Evolutionary conservation across 257 asterid genomes (phyloP).

Genomic region (Datura wrightii): DNA sequence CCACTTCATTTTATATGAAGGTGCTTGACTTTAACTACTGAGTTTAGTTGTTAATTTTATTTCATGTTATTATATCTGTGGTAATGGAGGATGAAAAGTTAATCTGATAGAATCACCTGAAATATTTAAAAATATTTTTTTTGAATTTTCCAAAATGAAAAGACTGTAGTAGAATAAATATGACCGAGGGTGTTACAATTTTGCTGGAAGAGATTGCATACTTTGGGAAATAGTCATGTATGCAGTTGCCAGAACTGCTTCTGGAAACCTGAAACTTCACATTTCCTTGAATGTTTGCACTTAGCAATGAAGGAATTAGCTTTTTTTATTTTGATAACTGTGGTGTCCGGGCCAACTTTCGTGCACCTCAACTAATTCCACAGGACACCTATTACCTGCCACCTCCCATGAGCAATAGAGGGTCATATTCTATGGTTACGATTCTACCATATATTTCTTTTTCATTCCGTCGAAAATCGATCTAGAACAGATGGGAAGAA

Average conservation of each 20-base stretch:
- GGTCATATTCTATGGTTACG: too few species aligned
- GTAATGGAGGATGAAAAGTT: neutral
- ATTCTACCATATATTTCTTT: too few species aligned
- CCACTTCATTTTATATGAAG: neutral
- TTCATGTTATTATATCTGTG: neutral
- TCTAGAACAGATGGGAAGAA: too few species aligned
- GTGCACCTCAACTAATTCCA: too few species aligned
- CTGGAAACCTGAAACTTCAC: neutral
- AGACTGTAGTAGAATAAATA: neutral
- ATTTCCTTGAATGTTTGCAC: neutral
- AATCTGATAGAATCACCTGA: neutral
- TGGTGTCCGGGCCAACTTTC: too few species aligned
- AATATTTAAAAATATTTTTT: neutral
- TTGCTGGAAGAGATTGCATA: neutral
- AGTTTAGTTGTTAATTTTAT: constrained; percentile 2
- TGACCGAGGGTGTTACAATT: neutral
- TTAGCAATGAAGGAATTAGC: neutral
- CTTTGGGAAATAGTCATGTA: neutral
- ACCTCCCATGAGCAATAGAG: too few species aligned
- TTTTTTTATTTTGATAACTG: neutral
- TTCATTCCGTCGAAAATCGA: too few species aligned
- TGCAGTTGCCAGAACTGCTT: neutral
- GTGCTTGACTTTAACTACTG: neutral
- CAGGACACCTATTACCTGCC: too few species aligned
- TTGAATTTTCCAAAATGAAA: neutral